These are phyloP conservation scores for Medicago ruthenica DNA, from an alignment of 306 rosid genomes.

Conservation along the genomic window DNA sequence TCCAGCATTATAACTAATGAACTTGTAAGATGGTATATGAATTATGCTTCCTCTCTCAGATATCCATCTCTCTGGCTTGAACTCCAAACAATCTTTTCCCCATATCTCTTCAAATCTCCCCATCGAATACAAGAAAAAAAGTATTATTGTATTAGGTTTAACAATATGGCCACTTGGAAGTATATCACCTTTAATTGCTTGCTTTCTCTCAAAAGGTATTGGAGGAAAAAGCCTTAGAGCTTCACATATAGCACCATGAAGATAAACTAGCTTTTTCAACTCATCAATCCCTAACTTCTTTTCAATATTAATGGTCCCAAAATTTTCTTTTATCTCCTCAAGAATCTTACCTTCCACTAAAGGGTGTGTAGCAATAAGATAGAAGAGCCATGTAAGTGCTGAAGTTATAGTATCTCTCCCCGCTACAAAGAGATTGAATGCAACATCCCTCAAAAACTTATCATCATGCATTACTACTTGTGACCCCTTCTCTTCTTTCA, in stretches of 20 bases:
- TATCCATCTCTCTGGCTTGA: conserved; percentile 16
- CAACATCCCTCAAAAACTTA: conserved; percentile 56
- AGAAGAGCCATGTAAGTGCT: conserved; percentile 61
- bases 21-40: neutral
- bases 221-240: conserved; percentile 5
- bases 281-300: neutral
- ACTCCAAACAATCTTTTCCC: conserved; percentile 17
- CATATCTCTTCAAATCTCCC: neutral
- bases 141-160: neutral
- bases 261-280: neutral
- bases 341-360: conserved; percentile 51
- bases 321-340: conserved; percentile 43
- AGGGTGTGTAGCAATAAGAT: conserved; percentile 56
- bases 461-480: neutral
- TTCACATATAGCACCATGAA: conserved; percentile 7
- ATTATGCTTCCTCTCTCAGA: neutral
- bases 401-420: conserved; percentile 57
- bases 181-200: conserved; percentile 7
- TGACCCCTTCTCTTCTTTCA: conserved; percentile 13
- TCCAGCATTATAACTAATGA: neutral
- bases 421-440: conserved; percentile 48
- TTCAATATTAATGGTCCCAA: neutral
- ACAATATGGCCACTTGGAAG: conserved; percentile 13
- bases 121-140: neutral
- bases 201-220: neutral